A percentile compares a stretch with the other conserved stretches of the same genome.
phyloP scores from a whole-genome alignment of 2,329 filamentous ascomycete genomes.

The Albophoma yamanashiensis region DNA sequence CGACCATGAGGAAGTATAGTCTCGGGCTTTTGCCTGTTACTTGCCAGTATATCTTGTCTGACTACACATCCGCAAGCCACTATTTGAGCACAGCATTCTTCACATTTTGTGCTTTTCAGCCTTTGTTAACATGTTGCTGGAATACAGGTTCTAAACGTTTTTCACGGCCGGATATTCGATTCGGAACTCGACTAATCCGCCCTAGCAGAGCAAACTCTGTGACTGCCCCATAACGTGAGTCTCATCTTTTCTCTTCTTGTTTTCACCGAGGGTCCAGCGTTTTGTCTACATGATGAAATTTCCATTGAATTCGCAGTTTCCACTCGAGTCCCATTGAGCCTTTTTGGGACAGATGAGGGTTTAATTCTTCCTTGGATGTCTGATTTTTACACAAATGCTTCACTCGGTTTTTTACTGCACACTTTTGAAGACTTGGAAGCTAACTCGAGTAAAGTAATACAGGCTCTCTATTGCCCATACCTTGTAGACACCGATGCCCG shows the following conservation, averaged over 20 bases:
- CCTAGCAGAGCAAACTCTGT: neutral
- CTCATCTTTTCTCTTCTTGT: constrained; percentile 1
- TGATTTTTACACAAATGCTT: constrained; percentile 32
- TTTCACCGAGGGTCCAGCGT: neutral
- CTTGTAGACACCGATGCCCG: neutral
- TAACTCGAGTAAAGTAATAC: constrained; percentile 11
- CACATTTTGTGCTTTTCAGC: neutral
- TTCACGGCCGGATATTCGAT: neutral
- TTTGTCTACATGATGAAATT: constrained; percentile 53
- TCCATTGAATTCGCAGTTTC: constrained; percentile 79
- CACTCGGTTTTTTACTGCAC: constrained; percentile 5
- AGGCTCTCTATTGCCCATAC: neutral
- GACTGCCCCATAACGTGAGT: constrained; percentile 3
- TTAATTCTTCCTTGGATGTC: constrained; percentile 66
- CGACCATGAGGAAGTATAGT: constrained; percentile 71
- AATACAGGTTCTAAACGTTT: neutral
- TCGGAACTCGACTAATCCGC: neutral
- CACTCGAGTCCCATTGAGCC: constrained; percentile 66
- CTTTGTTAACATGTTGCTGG: constrained; percentile 1
- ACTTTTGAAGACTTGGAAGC: constrained; percentile 5
- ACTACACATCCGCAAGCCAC: constrained; percentile 22
- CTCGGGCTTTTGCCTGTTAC: constrained; percentile 69
- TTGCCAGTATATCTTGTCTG: constrained; percentile 86
- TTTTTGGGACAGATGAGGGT: constrained; percentile 60
- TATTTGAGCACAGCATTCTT: neutral